Evolutionary conservation across 352 stramenopile genomes (phyloP).

Genomic region (Thalassiosira oceanica): DNA sequence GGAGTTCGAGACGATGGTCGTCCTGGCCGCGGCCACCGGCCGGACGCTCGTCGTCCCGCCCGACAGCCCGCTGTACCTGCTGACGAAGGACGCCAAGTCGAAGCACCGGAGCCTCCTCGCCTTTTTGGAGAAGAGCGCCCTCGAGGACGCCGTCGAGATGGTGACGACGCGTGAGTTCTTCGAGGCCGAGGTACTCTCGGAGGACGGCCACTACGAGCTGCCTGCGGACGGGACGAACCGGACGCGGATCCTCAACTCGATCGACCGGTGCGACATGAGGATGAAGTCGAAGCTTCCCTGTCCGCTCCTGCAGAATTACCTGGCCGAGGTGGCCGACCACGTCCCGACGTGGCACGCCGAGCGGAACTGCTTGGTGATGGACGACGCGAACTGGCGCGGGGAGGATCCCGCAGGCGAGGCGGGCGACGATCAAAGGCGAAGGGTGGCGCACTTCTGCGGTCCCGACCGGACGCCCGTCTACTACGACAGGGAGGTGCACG

Average conservation of each 20-base stretch:
- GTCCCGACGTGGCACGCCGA: conserved; percentile 50
- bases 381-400: conserved; percentile 55
- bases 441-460: conserved; percentile 52
- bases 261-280: conserved; percentile 48
- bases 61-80: conserved; percentile 71
- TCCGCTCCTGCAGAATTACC: conserved; percentile 48
- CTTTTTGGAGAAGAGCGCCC: conserved; percentile 40
- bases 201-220: conserved; percentile 25
- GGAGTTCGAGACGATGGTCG: conserved; percentile 76
- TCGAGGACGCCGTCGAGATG: conserved; percentile 68
- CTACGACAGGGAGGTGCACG: conserved; percentile 58
- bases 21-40: conserved; percentile 74
- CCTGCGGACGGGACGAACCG: conserved; percentile 46
- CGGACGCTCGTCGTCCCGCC: conserved; percentile 77
- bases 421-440: conserved; percentile 13
- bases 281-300: conserved; percentile 40
- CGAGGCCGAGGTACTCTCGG: conserved; percentile 58
- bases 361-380: conserved; percentile 67
- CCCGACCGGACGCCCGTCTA: conserved; percentile 25
- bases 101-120: conserved; percentile 2
- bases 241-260: conserved; percentile 35
- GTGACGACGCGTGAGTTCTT: conserved; percentile 84
- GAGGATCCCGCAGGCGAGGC: conserved; percentile 12
- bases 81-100: conserved; percentile 27
- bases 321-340: conserved; percentile 45